phyloP scores from a whole-genome alignment of 2,329 filamentous ascomycete genomes.

The Aspergillus pseudoterreus region DNA sequence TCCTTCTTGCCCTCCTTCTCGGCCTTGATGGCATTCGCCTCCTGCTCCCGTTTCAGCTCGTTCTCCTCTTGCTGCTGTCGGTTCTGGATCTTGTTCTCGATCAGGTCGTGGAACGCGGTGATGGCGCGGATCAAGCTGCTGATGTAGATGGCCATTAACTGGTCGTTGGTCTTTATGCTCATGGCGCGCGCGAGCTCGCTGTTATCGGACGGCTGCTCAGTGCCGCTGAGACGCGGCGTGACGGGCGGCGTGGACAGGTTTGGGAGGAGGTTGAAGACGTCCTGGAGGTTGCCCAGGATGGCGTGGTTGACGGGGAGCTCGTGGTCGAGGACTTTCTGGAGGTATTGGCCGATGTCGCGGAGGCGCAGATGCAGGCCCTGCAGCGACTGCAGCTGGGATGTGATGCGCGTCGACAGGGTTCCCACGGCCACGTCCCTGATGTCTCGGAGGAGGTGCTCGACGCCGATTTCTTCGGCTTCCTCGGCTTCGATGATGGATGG shows the following conservation, averaged over 20 bases:
- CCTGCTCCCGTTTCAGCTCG: conserved; percentile 72
- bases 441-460: conserved; percentile 94
- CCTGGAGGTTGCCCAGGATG: conserved; percentile 96
- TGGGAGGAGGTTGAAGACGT: conserved; percentile 96
- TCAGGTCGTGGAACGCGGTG: conserved; percentile 97
- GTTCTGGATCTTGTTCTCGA: conserved; percentile 99
- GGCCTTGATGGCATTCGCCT: conserved; percentile 61
- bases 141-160: conserved; percentile 97
- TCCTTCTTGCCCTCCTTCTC: conserved; percentile 58
- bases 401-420: conserved; percentile 93
- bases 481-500: conserved; percentile 98
- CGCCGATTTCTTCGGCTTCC: conserved; percentile 97
- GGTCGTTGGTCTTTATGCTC: conserved; percentile 98
- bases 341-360: conserved; percentile 90
- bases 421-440: conserved; percentile 97
- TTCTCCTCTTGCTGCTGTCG: conserved; percentile 95
- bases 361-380: conserved; percentile 93
- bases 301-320: conserved; percentile 95
- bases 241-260: conserved; percentile 84
- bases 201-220: conserved; percentile 59
- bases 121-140: conserved; percentile 96
- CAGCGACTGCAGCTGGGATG: conserved; percentile 93
- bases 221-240: conserved; percentile 54
- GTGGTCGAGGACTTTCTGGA: conserved; percentile 91
- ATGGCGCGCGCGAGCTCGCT: conserved; percentile 91